Evolutionary conservation across 176 grass and related monocot species (phyloP).

Genomic region (Carex myosuroides): DNA sequence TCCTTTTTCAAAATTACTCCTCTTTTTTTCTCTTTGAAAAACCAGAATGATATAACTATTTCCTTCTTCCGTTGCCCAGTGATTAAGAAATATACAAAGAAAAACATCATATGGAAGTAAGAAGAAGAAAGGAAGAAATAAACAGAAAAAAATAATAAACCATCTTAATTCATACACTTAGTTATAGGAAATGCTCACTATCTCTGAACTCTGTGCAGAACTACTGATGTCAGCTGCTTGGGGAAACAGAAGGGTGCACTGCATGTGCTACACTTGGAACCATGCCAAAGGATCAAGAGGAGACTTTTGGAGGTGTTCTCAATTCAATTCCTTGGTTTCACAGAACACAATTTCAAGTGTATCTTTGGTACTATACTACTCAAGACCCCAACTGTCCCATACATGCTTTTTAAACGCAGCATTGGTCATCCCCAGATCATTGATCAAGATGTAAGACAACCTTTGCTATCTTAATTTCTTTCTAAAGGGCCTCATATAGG

Average conservation of each 20-base stretch:
- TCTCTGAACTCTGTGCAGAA: too few relatives aligned
- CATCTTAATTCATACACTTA: too few relatives aligned
- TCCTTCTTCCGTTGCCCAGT: too few relatives aligned
- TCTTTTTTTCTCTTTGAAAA: too few relatives aligned
- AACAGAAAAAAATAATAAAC: too few relatives aligned
- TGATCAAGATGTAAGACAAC: not conserved
- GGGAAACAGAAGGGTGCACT: not conserved
- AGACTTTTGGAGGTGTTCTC: not conserved
- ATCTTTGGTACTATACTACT: not conserved
- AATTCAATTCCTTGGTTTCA: not conserved
- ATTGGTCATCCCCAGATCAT: not conserved
- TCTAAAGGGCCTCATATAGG: not conserved
- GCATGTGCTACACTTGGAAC: too few relatives aligned
- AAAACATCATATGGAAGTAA: too few relatives aligned
- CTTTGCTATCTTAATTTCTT: not conserved
- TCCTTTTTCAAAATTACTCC: too few relatives aligned
- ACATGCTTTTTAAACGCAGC: not conserved
- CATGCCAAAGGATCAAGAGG: not conserved
- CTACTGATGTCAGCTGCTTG: not conserved
- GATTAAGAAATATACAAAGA: too few relatives aligned
- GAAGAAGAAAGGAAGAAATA: too few relatives aligned
- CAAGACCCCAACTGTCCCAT: not conserved
- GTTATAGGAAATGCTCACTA: too few relatives aligned
- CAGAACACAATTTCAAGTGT: not conserved
- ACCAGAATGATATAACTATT: too few relatives aligned